Evolutionary conservation across 1,139 yeast species (phyloP), one percentile per base, ranked within the genome.

Genomic region (Yamadazyma aaseri): DNA sequence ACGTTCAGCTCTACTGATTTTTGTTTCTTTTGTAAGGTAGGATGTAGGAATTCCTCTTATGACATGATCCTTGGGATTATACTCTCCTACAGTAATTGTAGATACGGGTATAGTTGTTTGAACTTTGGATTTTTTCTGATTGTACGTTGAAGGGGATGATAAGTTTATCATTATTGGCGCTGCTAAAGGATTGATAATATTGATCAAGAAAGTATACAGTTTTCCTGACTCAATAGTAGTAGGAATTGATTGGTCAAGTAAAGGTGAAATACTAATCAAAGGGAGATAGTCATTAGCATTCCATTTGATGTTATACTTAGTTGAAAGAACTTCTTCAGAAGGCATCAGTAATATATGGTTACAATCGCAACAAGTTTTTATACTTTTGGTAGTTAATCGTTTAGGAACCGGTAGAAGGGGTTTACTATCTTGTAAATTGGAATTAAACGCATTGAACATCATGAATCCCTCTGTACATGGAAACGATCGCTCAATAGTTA

Each of bases 201-300:
- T 58, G 17, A 66, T 30, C 5, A 59, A 45, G 29, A 61, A 53
- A 2, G 43, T 40, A 29, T 45, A 44, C 25, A 36, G 29, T 29
- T 32, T 34, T 11, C 36, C 37, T 23, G 49, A 23, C 13, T 36
- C 33, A 20, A 49, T 34, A 1, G 50, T 7, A 2, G 6, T n/a
- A 3, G 46, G 49, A 13, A 40, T 26, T 5, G 11, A 4, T 20
- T 41, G 30, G 16, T 32, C 33, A 4, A 39, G 20, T 14, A 32
- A 18, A 7, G 48, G 42, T 5, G 44, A 30, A 12, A 30, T 37
- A 10, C 46, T 47, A 2, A 63, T 33, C 3, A 47, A 35, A 3
- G 73, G 73, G 34, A 65, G 31, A 20, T 50, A 55, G 25, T 67
- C 73, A 9, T 56, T 43, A 3, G 72, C 71, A 38, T 58, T 55